Evolutionary conservation across 257 asterid genomes (phyloP), one percentile per base, ranked within the genome.

Genomic region (Solanum chilense): DNA sequence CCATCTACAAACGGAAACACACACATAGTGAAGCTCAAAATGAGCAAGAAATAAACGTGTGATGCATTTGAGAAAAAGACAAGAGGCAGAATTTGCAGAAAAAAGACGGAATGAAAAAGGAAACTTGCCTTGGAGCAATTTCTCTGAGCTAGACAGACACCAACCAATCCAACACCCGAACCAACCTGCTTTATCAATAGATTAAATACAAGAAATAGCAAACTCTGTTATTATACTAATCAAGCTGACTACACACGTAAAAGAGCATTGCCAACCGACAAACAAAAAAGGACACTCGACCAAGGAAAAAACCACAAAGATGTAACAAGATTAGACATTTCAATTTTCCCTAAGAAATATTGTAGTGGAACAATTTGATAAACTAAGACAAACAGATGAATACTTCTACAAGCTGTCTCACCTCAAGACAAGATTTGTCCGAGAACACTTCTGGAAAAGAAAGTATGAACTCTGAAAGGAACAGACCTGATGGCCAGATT

Each of bases 401-500:
- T 29, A 11, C 44, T 35, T 25, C 5, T 45, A 86, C 82, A 66
- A 45, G 83, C 86, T 75, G 87, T 85, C 95, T 92, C 90, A 97
- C 99, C 99, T 97, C 99, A 87, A 95, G 92, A 90, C 99, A 97
- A 90, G 94, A 90, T 91, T 95, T 97, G 84, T 91, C 89, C 56
- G 89, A 83, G 88, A 97, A 97, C 85, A 94, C 45, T 83, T 95
- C 98, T 45, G 98, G 98, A 88, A 89, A 93, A 89, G 98, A 97
- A 86, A 97, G 98, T 86, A 95, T 90, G 88, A 97, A 97, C 90
- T 95, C 99, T 29, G 99, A 94, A 91, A 97, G 91, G 95, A 92
- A 94, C 90, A 97, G 94, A 90, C 98, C 92, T 78, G 99, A 94
- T 20, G 99, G 98, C 98, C 98, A 97, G 91, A 97, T 93, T 87